phyloP scores from a whole-genome alignment of 2,329 filamentous ascomycete genomes.

The Arthrocladium fulminans region DNA sequence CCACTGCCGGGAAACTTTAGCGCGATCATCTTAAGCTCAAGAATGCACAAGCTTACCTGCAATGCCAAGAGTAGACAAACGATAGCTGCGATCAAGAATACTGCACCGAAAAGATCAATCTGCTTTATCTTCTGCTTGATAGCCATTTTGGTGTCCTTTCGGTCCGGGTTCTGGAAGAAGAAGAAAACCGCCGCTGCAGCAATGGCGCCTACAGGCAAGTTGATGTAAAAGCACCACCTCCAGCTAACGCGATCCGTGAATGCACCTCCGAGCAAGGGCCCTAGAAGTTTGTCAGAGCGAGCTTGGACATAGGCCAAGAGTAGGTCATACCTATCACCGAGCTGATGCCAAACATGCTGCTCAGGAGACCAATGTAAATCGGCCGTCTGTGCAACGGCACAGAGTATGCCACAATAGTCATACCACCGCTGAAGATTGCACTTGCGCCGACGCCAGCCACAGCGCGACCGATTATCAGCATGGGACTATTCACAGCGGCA shows the following conservation, averaged over 20 bases:
- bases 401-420: conserved; percentile 23
- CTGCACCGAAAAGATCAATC: conserved; percentile 22
- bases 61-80: conserved; percentile 38
- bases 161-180: conserved; percentile 27
- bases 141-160: conserved; percentile 19
- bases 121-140: conserved; percentile 21
- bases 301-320: neutral
- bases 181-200: conserved; percentile 27
- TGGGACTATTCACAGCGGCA: conserved; percentile 20
- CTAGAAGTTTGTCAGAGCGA: conserved; percentile 11
- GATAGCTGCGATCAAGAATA: conserved; percentile 36
- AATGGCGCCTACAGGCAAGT: conserved; percentile 32
- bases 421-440: conserved; percentile 24
- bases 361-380: conserved; percentile 35
- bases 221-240: conserved; percentile 32
- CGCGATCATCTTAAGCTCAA: neutral
- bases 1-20: conserved; percentile 28
- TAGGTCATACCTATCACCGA: conserved; percentile 13
- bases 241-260: conserved; percentile 34
- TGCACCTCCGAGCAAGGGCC: conserved; percentile 37
- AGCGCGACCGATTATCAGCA: conserved; percentile 26
- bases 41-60: conserved; percentile 1
- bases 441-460: conserved; percentile 24
- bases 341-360: conserved; percentile 45
- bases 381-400: conserved; percentile 21